Base-by-base conservation (phyloP, 2,329 filamentous ascomycete species). In the Neospermospora avenae region DNA sequence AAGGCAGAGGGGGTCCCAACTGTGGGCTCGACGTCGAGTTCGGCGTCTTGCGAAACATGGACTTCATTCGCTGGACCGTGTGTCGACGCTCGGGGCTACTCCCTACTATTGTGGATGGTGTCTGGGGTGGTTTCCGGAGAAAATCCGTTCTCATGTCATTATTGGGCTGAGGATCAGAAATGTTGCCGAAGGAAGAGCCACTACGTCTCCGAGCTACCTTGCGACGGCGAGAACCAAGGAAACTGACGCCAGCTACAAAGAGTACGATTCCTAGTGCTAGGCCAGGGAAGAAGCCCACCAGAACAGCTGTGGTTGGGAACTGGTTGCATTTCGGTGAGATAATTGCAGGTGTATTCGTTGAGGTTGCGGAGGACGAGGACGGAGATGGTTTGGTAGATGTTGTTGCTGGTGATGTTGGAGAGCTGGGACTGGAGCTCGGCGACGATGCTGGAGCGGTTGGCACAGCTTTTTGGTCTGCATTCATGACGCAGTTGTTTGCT, bases 81-180 rank as follows among this genome's bases (percentile, higher is more conserved):
- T 54, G 51, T 11, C 46, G 62, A 5, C 63, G 59, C 4, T 49
- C 53, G 2, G 63, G 63, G 2, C 58, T 58, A 42, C 49, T 60
- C 16, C 22, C 58, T 22, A 58, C 52, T 2, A 62, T 61, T 2
- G 65, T 63, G 0, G 67, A 70, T 1, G 69, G 66, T 4, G 67
- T 66, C 13, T 58, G 53, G 1, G 69, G 65, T 34, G 55, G 61
- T 59, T 71, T 73, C 68, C 77, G 80, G 42, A 81, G 78, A 66
- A 85, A 85, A 67, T 85, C 83, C 39, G 77, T 78, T 55, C 82
- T 78, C 61, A 79, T 39, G 72, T 72, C 51, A 71, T 66, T 62
- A 62, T 25, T 76, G 73, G 22, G 73, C 67, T 61, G 86, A 77
- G 67, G 86, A 80, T 63, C 78, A 6, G 81, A 69, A 25, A 73